Conservation (phyloP, 768 basidiomycete species). For the Leccinum ochraceum region DNA sequence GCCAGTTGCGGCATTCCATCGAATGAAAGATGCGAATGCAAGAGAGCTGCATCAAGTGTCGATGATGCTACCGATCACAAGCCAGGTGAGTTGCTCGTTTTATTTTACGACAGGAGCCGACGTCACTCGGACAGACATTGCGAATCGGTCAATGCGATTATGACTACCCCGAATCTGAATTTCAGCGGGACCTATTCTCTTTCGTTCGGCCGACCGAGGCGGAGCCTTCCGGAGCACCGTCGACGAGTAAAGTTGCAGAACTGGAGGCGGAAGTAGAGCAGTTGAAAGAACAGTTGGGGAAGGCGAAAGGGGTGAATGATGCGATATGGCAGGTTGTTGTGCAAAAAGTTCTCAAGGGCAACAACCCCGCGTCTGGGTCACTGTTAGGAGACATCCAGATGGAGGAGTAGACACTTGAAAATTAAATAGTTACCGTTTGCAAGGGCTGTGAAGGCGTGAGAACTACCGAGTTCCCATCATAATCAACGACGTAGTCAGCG, state of each 20-base stretch:
- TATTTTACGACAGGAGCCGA: background rate
- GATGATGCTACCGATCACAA: constrained; percentile 55
- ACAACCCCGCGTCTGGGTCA: background rate
- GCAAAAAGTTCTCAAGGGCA: constrained; percentile 50
- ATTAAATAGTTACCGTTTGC: background rate
- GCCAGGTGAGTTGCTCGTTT: constrained; percentile 36
- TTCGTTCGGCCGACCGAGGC: constrained; percentile 53
- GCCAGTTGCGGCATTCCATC: constrained; percentile 69
- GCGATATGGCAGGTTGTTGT: constrained; percentile 91
- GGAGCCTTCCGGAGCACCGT: constrained; percentile 34
- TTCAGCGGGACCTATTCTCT: constrained; percentile 64
- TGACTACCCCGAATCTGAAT: constrained; percentile 52
- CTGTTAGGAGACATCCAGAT: constrained; percentile 7
- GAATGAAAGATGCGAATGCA: constrained; percentile 65
- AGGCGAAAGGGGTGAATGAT: constrained; percentile 91
- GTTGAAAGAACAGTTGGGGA: constrained; percentile 69
- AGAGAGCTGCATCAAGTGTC: constrained; percentile 71
- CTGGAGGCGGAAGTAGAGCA: constrained; percentile 72
- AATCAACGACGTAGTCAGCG: background rate
- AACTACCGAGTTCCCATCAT: background rate
- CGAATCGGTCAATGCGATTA: constrained; percentile 23
- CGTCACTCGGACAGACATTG: constrained; percentile 15
- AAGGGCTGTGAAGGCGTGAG: constrained; percentile 29
- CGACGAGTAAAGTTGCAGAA: constrained; percentile 60
- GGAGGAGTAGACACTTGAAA: constrained; percentile 12